phyloP scores from a whole-genome alignment of 495 filamentous ascomycete species.

The Tuber melanosporum region DNA sequence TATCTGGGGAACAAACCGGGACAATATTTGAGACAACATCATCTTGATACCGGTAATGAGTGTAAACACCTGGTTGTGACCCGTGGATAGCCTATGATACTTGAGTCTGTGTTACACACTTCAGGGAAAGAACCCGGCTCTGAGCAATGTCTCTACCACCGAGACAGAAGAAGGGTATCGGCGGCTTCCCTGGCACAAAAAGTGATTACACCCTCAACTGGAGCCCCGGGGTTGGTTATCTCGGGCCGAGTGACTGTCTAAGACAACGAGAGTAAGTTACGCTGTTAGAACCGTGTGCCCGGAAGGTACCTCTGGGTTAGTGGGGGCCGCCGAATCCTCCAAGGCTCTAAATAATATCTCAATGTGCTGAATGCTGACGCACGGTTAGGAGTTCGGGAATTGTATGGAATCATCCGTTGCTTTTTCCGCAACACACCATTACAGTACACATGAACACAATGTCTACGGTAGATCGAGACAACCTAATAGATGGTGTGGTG shows the following conservation, averaged over 20 bases:
- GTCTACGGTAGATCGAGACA: neutral
- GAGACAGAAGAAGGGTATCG: neutral
- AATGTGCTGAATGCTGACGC: neutral
- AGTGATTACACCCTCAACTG: neutral
- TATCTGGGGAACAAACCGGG: neutral
- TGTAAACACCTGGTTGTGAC: neutral
- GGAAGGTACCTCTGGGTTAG: neutral
- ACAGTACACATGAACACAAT: neutral
- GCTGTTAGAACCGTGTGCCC: neutral
- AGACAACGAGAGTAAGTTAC: neutral
- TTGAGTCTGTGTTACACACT: neutral
- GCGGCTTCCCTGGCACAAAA: neutral
- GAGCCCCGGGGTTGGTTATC: neutral
- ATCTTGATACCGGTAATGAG: neutral
- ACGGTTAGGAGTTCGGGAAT: neutral
- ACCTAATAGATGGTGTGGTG: neutral
- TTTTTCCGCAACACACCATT: neutral
- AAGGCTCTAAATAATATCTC: neutral
- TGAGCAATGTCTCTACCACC: neutral
- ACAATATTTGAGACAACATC: neutral
- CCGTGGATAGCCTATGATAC: neutral
- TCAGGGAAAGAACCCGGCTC: neutral
- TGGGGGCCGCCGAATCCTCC: neutral
- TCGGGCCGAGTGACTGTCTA: neutral
- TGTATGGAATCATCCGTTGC: neutral